Conservation (phyloP, 306 rosid species). For the Sicyos edulis region DNA sequence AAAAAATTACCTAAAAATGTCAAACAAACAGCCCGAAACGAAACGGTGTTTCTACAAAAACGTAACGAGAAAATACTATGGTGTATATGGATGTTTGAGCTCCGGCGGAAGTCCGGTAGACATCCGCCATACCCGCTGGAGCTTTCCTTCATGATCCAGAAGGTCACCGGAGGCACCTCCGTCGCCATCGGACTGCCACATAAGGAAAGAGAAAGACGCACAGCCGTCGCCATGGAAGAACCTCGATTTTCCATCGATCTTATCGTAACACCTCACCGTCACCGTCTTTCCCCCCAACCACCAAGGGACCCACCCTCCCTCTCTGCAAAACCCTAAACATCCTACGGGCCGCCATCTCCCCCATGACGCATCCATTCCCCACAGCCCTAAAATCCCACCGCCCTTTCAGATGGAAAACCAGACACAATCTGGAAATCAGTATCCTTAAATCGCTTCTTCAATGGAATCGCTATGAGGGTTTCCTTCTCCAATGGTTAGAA, state of each 20-base stretch:
- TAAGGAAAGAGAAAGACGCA: neutral
- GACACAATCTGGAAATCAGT: neutral
- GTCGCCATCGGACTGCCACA: neutral
- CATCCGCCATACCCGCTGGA: neutral
- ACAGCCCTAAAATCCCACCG: neutral
- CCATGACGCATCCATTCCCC: neutral
- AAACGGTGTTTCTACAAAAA: no score
- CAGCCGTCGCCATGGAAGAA: neutral
- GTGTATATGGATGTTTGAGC: no score
- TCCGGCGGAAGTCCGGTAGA: neutral
- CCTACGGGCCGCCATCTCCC: neutral
- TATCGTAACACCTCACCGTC: neutral
- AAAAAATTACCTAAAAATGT: no score
- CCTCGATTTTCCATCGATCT: constrained; percentile 2
- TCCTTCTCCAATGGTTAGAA: neutral
- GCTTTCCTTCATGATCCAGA: neutral
- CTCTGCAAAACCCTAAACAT: neutral
- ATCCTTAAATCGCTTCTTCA: neutral
- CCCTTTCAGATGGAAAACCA: neutral
- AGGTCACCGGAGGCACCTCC: neutral
- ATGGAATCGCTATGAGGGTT: neutral
- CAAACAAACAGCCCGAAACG: no score
- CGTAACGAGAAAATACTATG: no score
- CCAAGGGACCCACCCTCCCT: neutral
- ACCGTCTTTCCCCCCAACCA: neutral